These are phyloP conservation scores for Globisporangium spinosum DNA, from an alignment of 352 stramenopile genomes.

Conservation along the genomic window DNA sequence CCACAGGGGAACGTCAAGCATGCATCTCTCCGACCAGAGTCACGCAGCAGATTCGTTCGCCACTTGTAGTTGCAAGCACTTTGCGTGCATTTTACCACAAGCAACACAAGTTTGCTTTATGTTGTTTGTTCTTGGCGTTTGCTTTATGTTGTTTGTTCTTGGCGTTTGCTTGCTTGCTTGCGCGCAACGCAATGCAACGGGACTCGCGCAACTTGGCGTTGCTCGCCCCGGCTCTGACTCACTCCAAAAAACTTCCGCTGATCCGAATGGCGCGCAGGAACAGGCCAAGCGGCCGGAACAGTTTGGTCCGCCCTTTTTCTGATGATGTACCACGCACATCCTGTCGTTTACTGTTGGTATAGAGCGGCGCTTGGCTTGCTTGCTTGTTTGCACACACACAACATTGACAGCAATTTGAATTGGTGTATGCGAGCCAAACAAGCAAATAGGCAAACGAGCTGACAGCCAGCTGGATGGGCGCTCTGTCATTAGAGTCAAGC, in stretches of 20 bases:
- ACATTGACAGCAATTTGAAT: not conserved
- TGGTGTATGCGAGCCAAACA: not conserved
- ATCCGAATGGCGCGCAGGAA: conserved; percentile 17
- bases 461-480: not conserved
- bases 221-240: conserved; percentile 3
- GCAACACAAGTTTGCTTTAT: not conserved
- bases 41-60: not conserved
- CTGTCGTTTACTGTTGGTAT: conserved; percentile 14
- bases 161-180: not conserved
- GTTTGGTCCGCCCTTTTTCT: conserved; percentile 17
- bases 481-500: not conserved
- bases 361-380: conserved; percentile 8
- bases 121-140: not conserved
- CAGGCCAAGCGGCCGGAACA: conserved; percentile 4
- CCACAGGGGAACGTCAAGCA: too few species aligned
- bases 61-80: not conserved
- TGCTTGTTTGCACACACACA: not conserved
- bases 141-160: not conserved
- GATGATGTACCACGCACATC: conserved; percentile 7
- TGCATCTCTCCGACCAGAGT: not conserved
- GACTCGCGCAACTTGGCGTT: conserved; percentile 1
- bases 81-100: not conserved
- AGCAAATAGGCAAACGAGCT: not conserved
- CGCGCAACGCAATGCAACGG: not conserved
- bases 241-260: not conserved